phyloP scores from a whole-genome alignment of 805 yeast genomes.

The Metschnikowia borealis region DNA sequence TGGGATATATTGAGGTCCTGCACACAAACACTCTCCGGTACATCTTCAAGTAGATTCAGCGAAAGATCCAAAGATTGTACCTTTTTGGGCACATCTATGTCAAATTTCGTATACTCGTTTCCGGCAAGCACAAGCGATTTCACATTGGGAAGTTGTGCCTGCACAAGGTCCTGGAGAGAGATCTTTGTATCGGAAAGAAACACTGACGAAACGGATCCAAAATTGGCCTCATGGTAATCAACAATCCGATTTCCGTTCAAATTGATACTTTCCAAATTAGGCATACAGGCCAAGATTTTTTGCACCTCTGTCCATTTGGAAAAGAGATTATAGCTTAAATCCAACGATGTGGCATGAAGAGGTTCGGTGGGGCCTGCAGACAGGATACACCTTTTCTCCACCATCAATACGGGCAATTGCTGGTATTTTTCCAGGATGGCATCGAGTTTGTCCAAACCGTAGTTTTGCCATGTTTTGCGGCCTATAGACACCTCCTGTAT shows the following conservation, averaged over 20 bases:
- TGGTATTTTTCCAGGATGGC: constrained; percentile 44
- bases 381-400: constrained; percentile 42
- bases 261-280: constrained; percentile 38
- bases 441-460: constrained; percentile 61
- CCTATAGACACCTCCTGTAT: constrained; percentile 42
- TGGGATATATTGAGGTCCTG: not conserved
- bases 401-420: constrained; percentile 44
- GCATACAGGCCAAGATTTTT: constrained; percentile 32
- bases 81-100: constrained; percentile 6
- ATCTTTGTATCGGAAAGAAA: constrained; percentile 26
- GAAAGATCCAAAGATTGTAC: constrained; percentile 28
- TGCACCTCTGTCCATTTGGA: constrained; percentile 25
- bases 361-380: not conserved
- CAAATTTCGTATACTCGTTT: constrained; percentile 24
- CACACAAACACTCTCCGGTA: constrained; percentile 2
- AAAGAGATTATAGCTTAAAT: constrained; percentile 15
- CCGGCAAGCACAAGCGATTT: constrained; percentile 30
- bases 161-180: constrained; percentile 12
- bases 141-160: constrained; percentile 34
- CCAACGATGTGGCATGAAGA: constrained; percentile 8
- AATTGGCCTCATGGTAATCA: not conserved
- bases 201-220: not conserved
- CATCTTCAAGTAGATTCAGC: constrained; percentile 33
- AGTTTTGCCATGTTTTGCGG: constrained; percentile 52
- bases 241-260: constrained; percentile 53